Percentiles rank a stretch among this genome's conserved stretches.
phyloP scores from a whole-genome alignment of 805 yeast species.

The Kodamaea jinghongensis region DNA sequence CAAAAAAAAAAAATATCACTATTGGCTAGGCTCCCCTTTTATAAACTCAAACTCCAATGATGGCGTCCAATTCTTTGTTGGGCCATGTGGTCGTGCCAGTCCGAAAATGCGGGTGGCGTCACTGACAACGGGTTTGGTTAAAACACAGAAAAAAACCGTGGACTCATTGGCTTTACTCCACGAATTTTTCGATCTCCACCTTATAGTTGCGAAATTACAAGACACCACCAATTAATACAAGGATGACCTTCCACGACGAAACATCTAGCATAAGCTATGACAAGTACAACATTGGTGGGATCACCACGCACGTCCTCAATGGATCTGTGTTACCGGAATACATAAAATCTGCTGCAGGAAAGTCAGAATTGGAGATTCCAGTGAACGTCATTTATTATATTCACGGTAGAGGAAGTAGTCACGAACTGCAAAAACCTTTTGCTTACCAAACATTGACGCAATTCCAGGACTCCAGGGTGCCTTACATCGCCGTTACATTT shows the following conservation, averaged over 20 bases:
- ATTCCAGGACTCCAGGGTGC: slow-evolving; percentile 18
- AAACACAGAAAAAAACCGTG: no score
- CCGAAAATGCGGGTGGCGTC: slow-evolving; percentile 10
- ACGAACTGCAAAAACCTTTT: slow-evolving; percentile 36
- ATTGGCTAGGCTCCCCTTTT: slow-evolving; percentile 3
- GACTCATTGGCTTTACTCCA: no score
- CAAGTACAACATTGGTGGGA: slow-evolving; percentile 41
- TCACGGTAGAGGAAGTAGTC: slow-evolving; percentile 46
- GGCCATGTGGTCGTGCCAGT: slow-evolving; percentile 10
- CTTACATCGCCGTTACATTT: slow-evolving; percentile 47
- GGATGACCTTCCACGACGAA: not conserved
- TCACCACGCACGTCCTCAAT: slow-evolving; percentile 44
- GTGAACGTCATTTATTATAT: slow-evolving; percentile 42
- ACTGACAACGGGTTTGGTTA: not conserved
- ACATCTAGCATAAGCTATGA: slow-evolving; percentile 2
- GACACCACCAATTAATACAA: not conserved
- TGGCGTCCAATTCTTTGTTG: slow-evolving; percentile 8
- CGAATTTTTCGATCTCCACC: no score
- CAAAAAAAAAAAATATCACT: slow-evolving; percentile 2
- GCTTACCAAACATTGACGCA: slow-evolving; percentile 37
- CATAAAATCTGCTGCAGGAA: slow-evolving; percentile 13
- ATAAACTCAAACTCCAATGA: slow-evolving; percentile 1
- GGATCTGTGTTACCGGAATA: slow-evolving; percentile 26
- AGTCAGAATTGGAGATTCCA: slow-evolving; percentile 19
- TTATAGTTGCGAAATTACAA: no score